phyloP scores from a whole-genome alignment of 148 eudicot genomes.

The Oxyria digyna region DNA sequence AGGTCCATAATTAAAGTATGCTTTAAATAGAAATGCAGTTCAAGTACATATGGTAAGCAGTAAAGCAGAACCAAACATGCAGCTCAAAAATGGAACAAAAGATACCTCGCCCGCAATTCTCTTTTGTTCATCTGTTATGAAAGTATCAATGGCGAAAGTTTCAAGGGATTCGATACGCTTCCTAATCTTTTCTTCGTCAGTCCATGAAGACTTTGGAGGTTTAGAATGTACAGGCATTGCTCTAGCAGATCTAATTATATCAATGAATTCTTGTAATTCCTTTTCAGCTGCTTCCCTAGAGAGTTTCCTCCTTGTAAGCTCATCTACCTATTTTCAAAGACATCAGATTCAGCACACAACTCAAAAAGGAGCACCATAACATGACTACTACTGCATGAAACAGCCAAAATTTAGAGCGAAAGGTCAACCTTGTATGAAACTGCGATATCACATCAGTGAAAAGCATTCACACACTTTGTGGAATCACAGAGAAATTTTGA shows the following conservation, averaged over 20 bases:
- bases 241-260: conserved; percentile 56
- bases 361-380: not conserved
- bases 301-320: conserved; percentile 51
- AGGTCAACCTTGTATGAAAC: not conserved
- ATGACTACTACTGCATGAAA: not conserved
- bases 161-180: conserved; percentile 57
- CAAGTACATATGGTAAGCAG: not conserved
- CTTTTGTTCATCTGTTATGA: conserved; percentile 52
- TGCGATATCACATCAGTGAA: not conserved
- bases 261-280: conserved; percentile 60
- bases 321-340: conserved; percentile 52
- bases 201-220: conserved; percentile 68
- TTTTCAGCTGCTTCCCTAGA: conserved; percentile 73
- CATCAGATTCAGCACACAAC: not conserved
- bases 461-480: not conserved
- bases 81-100: not conserved
- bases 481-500: not conserved
- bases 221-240: conserved; percentile 46
- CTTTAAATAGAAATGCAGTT: not conserved
- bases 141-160: conserved; percentile 67
- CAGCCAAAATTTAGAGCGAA: not conserved
- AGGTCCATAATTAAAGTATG: not conserved
- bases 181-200: conserved; percentile 40
- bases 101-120: conserved; percentile 56
- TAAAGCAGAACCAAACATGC: not conserved